Evolutionary conservation across 192 early-diverging fungal genomes (phyloP).

Genomic region (Helicostylum pulchrum): DNA sequence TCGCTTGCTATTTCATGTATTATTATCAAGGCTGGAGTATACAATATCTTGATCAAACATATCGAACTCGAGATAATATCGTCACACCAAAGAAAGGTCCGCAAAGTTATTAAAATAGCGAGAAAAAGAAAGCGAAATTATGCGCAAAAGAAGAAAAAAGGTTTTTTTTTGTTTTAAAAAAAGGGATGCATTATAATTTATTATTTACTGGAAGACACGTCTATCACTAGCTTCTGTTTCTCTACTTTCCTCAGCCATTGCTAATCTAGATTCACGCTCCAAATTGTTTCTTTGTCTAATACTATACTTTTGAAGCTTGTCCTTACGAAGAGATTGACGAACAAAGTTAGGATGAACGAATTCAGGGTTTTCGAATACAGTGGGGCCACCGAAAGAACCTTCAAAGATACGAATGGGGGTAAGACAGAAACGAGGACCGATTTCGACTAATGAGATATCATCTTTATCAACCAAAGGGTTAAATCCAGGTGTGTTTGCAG

Average conservation of each 20-base stretch:
- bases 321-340: constrained; percentile 43
- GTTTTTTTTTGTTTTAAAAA: no score
- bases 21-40: no score
- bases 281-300: constrained; percentile 40
- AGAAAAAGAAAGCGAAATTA: no score
- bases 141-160: no score
- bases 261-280: constrained; percentile 46
- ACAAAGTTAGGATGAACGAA: constrained; percentile 74
- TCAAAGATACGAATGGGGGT: constrained; percentile 93
- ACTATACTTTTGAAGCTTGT: constrained; percentile 52
- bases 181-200: no score
- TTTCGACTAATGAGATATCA: constrained; percentile 85
- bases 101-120: no score
- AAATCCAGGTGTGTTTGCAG: constrained; percentile 50
- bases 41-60: no score
- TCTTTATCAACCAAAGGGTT: constrained; percentile 53
- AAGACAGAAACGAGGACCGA: constrained; percentile 95
- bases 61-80: no score
- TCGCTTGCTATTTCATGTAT: no score
- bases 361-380: constrained; percentile 86
- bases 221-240: constrained; percentile 46
- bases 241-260: constrained; percentile 42
- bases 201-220: constrained; percentile 12
- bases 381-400: constrained; percentile 89
- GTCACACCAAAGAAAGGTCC: no score